Conservation (phyloP, 2,329 filamentous ascomycete genomes). For the Graphilbum sp. region DNA sequence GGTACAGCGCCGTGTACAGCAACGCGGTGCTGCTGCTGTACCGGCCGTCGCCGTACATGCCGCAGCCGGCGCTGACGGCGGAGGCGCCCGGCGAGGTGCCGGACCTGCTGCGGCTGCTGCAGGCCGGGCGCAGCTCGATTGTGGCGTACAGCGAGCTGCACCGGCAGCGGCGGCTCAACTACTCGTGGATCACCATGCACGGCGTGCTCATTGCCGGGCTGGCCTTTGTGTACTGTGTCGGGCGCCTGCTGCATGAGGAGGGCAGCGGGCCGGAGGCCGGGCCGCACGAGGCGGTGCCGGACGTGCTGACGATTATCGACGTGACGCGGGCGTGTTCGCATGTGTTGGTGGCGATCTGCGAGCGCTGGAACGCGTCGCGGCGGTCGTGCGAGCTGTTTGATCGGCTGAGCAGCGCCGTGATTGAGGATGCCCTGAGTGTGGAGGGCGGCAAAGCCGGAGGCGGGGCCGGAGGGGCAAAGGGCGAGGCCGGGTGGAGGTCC, state of each 20-base stretch:
- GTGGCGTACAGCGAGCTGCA: slow-evolving; percentile 6
- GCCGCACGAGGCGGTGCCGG: slow-evolving; percentile 2
- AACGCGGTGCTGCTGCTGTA: slow-evolving; percentile 7
- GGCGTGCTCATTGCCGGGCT: slow-evolving; percentile 11
- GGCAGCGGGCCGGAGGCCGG: too few relatives aligned
- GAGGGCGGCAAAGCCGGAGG: not conserved
- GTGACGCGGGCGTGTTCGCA: slow-evolving; percentile 10
- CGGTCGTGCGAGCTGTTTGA: slow-evolving; percentile 1
- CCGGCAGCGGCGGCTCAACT: slow-evolving; percentile 7
- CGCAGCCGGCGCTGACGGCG: slow-evolving; percentile 1
- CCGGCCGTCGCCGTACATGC: slow-evolving; percentile 5
- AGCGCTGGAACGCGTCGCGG: slow-evolving; percentile 9
- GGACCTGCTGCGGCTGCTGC: slow-evolving; percentile 1
- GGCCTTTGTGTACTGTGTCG: slow-evolving; percentile 8
- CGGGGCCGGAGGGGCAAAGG: not conserved
- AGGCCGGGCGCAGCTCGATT: slow-evolving; percentile 1
- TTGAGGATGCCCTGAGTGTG: not conserved
- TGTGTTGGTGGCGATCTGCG: slow-evolving; percentile 10
- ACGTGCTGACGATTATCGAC: slow-evolving; percentile 5
- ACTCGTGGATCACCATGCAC: slow-evolving; percentile 11
- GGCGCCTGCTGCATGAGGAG: slow-evolving; percentile 7
- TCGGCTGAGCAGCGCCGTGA: slow-evolving; percentile 1
- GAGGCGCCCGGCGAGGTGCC: slow-evolving; percentile 1
- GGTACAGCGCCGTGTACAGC: slow-evolving; percentile 6
- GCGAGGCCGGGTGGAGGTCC: not conserved